Conservation (phyloP, 257 asterid genomes). For the Cordia subcordata region DNA sequence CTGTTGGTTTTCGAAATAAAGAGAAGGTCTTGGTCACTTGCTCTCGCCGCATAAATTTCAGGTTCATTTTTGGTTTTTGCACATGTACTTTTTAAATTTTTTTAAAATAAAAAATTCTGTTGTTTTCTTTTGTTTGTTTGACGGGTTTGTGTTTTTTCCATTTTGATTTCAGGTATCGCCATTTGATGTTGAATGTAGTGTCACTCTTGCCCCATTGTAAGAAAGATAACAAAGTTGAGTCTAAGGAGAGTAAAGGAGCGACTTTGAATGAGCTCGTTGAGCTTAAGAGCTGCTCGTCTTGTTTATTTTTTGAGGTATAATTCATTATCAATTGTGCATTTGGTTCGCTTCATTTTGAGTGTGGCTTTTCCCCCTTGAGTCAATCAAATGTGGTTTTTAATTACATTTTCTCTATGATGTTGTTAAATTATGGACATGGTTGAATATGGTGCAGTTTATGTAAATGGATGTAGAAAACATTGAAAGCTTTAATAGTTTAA, state of each 20-base stretch:
- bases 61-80: constrained; percentile 28
- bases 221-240: constrained; percentile 90
- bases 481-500: neutral
- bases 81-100: neutral
- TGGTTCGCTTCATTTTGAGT: neutral
- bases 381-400: neutral
- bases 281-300: constrained; percentile 83
- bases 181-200: constrained; percentile 87
- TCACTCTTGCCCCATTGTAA: constrained; percentile 84
- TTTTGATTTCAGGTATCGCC: constrained; percentile 75
- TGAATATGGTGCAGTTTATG: neutral
- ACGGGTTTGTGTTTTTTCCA: too few species aligned
- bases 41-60: constrained; percentile 83
- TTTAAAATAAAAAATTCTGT: neutral
- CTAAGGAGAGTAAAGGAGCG: constrained; percentile 86
- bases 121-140: neutral
- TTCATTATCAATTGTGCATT: neutral
- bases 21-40: constrained; percentile 89
- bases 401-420: neutral
- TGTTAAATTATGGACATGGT: neutral
- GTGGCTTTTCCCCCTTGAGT: neutral
- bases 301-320: constrained; percentile 97
- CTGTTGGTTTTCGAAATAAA: constrained; percentile 52
- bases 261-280: constrained; percentile 93
- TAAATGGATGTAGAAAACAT: neutral